A percentile compares a stretch with the other conserved stretches of the same genome.
Evolutionary conservation across 2,329 filamentous ascomycete genomes (phyloP).

Genomic region (Monilinia polystroma): DNA sequence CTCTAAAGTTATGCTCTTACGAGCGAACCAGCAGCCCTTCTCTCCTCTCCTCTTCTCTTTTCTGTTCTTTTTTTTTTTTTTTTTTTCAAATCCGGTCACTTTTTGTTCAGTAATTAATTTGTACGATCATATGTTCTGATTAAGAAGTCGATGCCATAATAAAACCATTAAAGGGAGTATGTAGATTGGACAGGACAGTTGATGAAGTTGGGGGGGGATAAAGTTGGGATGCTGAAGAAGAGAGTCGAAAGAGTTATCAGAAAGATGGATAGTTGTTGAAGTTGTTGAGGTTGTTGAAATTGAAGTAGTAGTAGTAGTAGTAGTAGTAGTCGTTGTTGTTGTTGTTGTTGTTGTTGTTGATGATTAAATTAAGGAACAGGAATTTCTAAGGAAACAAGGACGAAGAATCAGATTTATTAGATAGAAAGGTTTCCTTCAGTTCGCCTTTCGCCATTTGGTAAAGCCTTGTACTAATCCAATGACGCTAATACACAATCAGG

Average conservation of each 20-base stretch:
- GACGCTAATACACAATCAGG: neutral
- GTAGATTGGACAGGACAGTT: conserved; percentile 22
- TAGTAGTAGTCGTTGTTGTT: too few species aligned
- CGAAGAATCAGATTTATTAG: neutral
- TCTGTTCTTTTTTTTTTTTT: neutral
- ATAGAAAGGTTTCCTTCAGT: neutral
- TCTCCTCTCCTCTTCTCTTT: too few species aligned
- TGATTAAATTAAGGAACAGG: conserved; percentile 17
- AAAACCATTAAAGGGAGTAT: conserved; percentile 28
- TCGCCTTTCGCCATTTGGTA: conserved; percentile 1
- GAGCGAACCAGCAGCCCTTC: conserved; percentile 27
- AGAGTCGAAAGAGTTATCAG: neutral
- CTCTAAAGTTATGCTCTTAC: conserved; percentile 28
- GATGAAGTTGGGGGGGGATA: conserved; percentile 13
- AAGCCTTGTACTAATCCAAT: neutral
- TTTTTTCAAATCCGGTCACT: conserved; percentile 22
- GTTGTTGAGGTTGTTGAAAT: neutral
- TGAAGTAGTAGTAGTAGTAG: too few species aligned
- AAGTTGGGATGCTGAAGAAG: conserved; percentile 13
- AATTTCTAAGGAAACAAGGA: neutral
- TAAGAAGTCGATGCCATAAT: conserved; percentile 35
- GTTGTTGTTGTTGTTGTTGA: conserved; percentile 9
- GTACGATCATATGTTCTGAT: conserved; percentile 40
- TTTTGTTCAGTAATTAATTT: conserved; percentile 38
- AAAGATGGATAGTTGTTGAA: neutral